Evolutionary conservation across 768 basidiomycete species (phyloP).

Genomic region (Dendrothele bispora): DNA sequence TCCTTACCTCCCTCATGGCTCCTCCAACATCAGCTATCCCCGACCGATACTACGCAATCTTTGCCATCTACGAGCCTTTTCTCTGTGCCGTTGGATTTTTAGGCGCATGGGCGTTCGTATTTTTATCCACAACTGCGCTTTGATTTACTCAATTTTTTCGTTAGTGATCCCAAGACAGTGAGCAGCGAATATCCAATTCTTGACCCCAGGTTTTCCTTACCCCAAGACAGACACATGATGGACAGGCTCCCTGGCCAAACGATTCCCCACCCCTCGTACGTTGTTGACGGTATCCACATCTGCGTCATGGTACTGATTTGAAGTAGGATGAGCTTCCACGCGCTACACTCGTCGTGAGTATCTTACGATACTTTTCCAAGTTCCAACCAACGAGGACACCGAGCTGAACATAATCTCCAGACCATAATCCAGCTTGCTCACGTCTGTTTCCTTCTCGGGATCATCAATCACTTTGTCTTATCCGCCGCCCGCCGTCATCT

Average conservation of each 20-base stretch:
- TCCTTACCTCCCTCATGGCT: slow-evolving; percentile 18
- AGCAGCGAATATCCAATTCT: slow-evolving; percentile 19
- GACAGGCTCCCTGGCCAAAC: slow-evolving; percentile 72
- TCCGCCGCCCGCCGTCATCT: slow-evolving; percentile 62
- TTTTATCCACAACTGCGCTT: slow-evolving; percentile 4
- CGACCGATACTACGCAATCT: slow-evolving; percentile 69
- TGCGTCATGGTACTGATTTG: not conserved
- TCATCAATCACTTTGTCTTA: slow-evolving; percentile 69
- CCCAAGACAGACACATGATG: slow-evolving; percentile 58
- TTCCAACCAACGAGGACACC: no score
- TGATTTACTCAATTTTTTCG: slow-evolving; percentile 10
- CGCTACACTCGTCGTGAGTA: slow-evolving; percentile 55
- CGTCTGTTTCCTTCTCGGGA: slow-evolving; percentile 71
- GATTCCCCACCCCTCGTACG: slow-evolving; percentile 42
- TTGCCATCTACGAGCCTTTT: slow-evolving; percentile 73
- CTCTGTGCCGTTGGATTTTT: slow-evolving; percentile 64
- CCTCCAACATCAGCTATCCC: slow-evolving; percentile 62
- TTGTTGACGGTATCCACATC: not conserved
- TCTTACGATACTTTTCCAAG: not conserved
- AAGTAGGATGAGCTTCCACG: slow-evolving; percentile 39
- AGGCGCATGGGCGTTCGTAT: slow-evolving; percentile 52
- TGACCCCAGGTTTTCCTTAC: not conserved
- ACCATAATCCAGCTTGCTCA: slow-evolving; percentile 77
- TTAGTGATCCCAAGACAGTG: slow-evolving; percentile 64
- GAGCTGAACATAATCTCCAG: no score